These are phyloP conservation scores for Fomitiporia mediterranea DNA, from an alignment of 1,284 basidiomycete species.

Conservation along the genomic window DNA sequence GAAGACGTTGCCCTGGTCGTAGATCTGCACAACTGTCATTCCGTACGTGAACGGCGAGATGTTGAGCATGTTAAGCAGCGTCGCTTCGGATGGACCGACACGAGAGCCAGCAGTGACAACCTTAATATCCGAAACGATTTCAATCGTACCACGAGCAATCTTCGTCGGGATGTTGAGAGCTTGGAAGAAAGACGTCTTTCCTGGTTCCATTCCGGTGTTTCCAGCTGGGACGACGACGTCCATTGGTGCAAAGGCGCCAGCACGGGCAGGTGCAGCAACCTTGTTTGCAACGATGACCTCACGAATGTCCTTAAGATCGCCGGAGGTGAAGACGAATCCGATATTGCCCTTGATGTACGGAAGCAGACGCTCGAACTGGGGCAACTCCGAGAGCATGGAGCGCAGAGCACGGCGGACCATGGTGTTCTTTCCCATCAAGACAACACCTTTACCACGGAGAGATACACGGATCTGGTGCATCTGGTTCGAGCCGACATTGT, in stretches of 20 bases:
- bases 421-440: conserved; percentile 99
- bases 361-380: conserved; percentile 94
- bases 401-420: conserved; percentile 99
- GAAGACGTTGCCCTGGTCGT: conserved; percentile 90
- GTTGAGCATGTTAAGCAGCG: conserved; percentile 98
- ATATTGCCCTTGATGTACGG: conserved; percentile 97
- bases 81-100: conserved; percentile 97
- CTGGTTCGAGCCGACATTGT: conserved; percentile 99
- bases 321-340: conserved; percentile 96
- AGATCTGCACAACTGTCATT: conserved; percentile 95
- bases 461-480: conserved; percentile 98
- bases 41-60: conserved; percentile 99
- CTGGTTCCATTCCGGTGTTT: conserved; percentile 99
- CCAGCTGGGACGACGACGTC: conserved; percentile 92
- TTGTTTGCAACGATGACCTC: conserved; percentile 93
- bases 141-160: conserved; percentile 99
- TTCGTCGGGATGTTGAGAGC: conserved; percentile 99
- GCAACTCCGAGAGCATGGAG: conserved; percentile 83
- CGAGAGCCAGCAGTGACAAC: conserved; percentile 89
- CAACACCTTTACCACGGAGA: conserved; percentile 93
- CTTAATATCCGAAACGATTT: conserved; percentile 97
- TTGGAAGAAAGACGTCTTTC: conserved; percentile 99
- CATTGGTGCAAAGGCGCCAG: conserved; percentile 91
- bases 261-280: conserved; percentile 97
- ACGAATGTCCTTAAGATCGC: conserved; percentile 93